These are phyloP conservation scores for Pichia deserticola DNA, from an alignment of 805 yeast species.

Conservation along the genomic window DNA sequence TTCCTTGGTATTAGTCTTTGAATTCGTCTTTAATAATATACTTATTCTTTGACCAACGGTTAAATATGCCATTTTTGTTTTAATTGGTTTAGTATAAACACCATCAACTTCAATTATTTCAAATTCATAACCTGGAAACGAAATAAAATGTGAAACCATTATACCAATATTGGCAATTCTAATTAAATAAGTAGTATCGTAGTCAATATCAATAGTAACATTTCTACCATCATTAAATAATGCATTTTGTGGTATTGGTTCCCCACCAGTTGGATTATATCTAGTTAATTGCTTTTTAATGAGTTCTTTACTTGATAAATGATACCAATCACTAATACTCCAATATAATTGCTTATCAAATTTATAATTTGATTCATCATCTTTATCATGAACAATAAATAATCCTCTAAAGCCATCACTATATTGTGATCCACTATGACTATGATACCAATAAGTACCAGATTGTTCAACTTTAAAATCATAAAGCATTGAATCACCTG, in stretches of 20 bases:
- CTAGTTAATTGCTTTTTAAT: conserved; percentile 45
- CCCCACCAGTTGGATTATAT: conserved; percentile 80
- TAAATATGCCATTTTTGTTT: conserved; percentile 49
- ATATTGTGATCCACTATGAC: conserved; percentile 71
- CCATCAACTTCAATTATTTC: conserved; percentile 74
- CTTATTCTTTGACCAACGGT: conserved; percentile 81
- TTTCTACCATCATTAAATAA: conserved; percentile 61
- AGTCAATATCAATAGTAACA: conserved; percentile 46
- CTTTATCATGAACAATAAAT: conserved; percentile 53
- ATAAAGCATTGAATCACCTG: conserved; percentile 58
- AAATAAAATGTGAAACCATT: conserved; percentile 66
- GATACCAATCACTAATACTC: conserved; percentile 59
- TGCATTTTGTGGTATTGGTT: conserved; percentile 65
- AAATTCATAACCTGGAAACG: conserved; percentile 64
- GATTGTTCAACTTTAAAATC: conserved; percentile 66
- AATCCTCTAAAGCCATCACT: conserved; percentile 72
- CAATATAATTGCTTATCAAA: conserved; percentile 58
- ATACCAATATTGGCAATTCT: conserved; percentile 62
- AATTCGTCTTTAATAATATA: conserved; percentile 55
- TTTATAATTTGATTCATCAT: conserved; percentile 39
- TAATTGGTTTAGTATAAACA: conserved; percentile 50
- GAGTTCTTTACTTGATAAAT: conserved; percentile 41
- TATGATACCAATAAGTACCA: conserved; percentile 83
- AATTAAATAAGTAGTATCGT: conserved; percentile 55
- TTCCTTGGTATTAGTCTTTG: conserved; percentile 24